Conservation (phyloP, 2,329 filamentous ascomycete species). For the Epichloe coenophiala region DNA sequence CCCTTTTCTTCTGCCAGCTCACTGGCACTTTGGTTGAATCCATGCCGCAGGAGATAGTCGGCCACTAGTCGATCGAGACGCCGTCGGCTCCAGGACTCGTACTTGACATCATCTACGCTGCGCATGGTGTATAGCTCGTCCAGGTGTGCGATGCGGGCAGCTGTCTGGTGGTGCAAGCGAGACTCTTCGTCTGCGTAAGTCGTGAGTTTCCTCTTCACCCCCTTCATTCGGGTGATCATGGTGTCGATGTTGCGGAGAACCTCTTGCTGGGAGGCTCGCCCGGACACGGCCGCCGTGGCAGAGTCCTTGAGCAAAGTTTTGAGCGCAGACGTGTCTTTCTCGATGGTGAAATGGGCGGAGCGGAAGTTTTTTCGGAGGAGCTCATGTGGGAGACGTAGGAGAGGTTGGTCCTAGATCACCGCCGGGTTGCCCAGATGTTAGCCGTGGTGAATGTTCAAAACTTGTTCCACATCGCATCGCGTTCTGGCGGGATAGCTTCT, state of each 20-base stretch:
- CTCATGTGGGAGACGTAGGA: conserved; percentile 85
- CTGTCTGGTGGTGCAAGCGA: conserved; percentile 59
- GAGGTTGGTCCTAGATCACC: conserved; percentile 65
- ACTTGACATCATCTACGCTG: conserved; percentile 79
- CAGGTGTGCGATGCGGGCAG: conserved; percentile 67
- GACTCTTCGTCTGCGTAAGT: conserved; percentile 67
- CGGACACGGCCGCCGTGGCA: conserved; percentile 53
- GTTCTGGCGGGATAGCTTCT: conserved; percentile 9
- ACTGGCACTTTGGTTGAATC: conserved; percentile 65
- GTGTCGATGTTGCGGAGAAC: conserved; percentile 70
- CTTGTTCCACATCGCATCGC: not conserved
- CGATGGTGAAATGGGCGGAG: conserved; percentile 61
- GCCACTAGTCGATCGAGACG: conserved; percentile 74
- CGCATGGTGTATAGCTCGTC: conserved; percentile 68
- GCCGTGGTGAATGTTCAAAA: not conserved
- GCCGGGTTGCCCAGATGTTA: not conserved
- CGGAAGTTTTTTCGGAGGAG: conserved; percentile 88
- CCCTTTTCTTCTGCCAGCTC: conserved; percentile 61
- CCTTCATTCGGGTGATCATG: conserved; percentile 76
- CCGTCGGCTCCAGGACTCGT: conserved; percentile 77
- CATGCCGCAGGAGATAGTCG: conserved; percentile 81
- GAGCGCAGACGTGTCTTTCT: conserved; percentile 53
- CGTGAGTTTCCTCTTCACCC: conserved; percentile 76
- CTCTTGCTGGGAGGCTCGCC: conserved; percentile 49
- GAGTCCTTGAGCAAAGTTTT: conserved; percentile 48